Evolutionary conservation across 192 early-diverging fungal genomes (phyloP), one percentile per base, ranked within the genome.

Genomic region (Paraglomus brasilianum): DNA sequence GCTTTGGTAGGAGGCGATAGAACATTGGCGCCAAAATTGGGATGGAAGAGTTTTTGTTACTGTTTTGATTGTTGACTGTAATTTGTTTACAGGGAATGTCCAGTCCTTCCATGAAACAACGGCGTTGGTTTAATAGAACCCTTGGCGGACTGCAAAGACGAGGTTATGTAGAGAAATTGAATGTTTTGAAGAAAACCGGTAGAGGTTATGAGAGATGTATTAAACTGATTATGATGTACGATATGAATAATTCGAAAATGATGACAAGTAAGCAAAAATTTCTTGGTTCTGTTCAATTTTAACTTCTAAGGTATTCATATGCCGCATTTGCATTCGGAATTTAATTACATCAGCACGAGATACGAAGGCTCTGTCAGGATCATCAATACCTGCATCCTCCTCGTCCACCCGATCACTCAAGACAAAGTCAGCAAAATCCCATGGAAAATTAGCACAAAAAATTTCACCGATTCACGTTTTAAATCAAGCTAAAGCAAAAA

Each of bases 61-160:
- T n/a, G n/a, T n/a, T n/a, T n/a, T n/a, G n/a, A n/a, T 63, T 9
- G 14, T 22, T 36, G 6, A 59, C 13, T 21, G 30, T 6, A 59
- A 13, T 21, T 40, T 59, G 44, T 8, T 24, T 51, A 40, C 51
- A 78, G 77, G 80, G 76, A 46, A 42, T 82, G 17, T 40, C 44
- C 1, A 70, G 74, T 42, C 75, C 75, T 69, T 76, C 71, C 24
- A 48, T 44, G 11, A 79, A 80, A 30, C 75, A 79, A 41, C 82
- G 84, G 41, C 78, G 80, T 45, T 88, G 82, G 83, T 88, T 87
- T 71, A 87, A 86, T 70, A 70, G 82, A 8, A 80, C 80, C 9
- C 59, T 88, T 8, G 80, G 77, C 8, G 57, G 71, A 3, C 65
- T 89, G 11, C 52, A 66, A 24, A 75, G 81, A 13, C 71, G 75